Evolutionary conservation across 306 rosid species (phyloP).

Genomic region (Aeschynomene evenia): DNA sequence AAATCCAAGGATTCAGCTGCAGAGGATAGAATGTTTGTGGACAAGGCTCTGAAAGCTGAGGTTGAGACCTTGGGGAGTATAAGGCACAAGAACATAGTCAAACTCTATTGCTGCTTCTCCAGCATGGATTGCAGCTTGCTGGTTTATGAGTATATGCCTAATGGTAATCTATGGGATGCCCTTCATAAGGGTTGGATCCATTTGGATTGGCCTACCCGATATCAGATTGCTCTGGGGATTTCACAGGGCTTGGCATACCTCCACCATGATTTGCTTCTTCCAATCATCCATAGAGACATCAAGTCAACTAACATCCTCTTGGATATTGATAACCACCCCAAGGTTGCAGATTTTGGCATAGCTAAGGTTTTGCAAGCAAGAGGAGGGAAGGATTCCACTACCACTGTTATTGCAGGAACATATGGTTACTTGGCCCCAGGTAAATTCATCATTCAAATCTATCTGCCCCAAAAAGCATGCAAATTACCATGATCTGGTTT

Average conservation of each 20-base stretch:
- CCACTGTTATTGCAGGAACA: constrained; percentile 90
- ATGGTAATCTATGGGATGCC: constrained; percentile 95
- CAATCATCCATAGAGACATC: constrained; percentile 89
- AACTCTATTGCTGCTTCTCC: constrained; percentile 77
- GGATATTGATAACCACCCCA: constrained; percentile 79
- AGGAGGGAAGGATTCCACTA: constrained; percentile 81
- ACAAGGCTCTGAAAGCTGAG: constrained; percentile 77
- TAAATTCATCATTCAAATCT: constrained; percentile 32
- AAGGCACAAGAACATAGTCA: constrained; percentile 92
- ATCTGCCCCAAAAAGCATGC: neutral
- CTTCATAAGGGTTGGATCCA: constrained; percentile 65
- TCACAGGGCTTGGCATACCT: constrained; percentile 95
- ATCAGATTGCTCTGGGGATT: constrained; percentile 74
- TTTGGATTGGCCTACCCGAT: constrained; percentile 91
- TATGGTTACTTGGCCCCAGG: constrained; percentile 96
- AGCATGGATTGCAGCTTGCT: constrained; percentile 66
- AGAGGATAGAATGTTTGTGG: constrained; percentile 53
- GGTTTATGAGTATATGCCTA: constrained; percentile 92
- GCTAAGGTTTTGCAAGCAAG: constrained; percentile 96
- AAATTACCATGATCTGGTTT: neutral
- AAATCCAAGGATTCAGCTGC: constrained; percentile 50
- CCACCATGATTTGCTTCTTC: constrained; percentile 80
- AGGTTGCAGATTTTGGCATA: constrained; percentile 95
- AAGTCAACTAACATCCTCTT: constrained; percentile 85
- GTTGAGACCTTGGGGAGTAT: constrained; percentile 90